phyloP scores from a whole-genome alignment of 202 grass and related monocot species.

The Bolboschoenoplectus hybrid region DNA sequence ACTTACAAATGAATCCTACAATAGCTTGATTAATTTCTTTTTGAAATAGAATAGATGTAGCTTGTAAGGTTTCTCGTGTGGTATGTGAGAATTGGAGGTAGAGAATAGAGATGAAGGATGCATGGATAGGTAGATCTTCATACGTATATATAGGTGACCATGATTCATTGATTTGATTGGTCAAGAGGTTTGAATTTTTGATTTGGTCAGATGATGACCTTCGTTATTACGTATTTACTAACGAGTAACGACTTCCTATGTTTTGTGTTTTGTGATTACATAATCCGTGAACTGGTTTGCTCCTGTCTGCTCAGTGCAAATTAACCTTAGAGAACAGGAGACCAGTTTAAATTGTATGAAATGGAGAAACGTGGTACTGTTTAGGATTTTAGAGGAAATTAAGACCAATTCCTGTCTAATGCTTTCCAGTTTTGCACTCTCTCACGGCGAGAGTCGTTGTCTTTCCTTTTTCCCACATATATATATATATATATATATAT shows the following conservation, averaged over 20 bases:
- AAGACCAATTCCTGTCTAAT: background rate
- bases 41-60: too few relatives aligned
- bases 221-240: background rate
- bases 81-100: background rate
- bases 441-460: too few relatives aligned
- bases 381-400: background rate
- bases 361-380: background rate
- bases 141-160: conserved; percentile 3
- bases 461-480: too few relatives aligned
- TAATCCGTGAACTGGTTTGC: background rate
- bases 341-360: background rate
- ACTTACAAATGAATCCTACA: background rate
- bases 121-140: background rate
- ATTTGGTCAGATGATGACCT: background rate
- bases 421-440: background rate
- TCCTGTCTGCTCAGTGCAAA: background rate
- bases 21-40: background rate
- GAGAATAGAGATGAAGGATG: background rate
- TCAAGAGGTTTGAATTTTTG: conserved; percentile 12
- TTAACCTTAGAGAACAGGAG: background rate
- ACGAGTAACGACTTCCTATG: background rate
- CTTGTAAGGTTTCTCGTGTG: background rate
- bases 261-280: background rate
- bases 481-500: too few relatives aligned
- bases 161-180: background rate